Conservation (phyloP, 306 rosid species). For the Sophora flavescens region DNA sequence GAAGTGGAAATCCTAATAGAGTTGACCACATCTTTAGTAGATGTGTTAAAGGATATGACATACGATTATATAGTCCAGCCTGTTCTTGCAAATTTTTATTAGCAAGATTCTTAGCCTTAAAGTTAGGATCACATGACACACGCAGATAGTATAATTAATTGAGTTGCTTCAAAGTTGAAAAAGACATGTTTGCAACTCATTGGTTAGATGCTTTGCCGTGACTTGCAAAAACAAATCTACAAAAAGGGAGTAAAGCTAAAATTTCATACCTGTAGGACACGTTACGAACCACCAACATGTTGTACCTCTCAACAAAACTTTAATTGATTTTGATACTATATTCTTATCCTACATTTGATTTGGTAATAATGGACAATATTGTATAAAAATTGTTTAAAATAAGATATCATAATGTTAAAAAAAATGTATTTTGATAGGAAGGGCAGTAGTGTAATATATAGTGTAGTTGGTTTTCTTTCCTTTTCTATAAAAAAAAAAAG, state of each 20-base stretch:
- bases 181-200: conserved; percentile 37
- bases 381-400: no score
- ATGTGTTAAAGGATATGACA: no score
- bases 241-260: background rate
- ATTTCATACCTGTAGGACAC: background rate
- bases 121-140: conserved; percentile 11
- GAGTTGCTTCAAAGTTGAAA: conserved; percentile 47
- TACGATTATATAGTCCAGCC: background rate
- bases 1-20: no score
- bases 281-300: conserved; percentile 24
- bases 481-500: no score
- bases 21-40: conserved; percentile 10
- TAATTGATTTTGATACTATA: conserved; percentile 4
- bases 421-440: no score
- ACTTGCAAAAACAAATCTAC: conserved; percentile 7
- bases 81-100: background rate
- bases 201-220: conserved; percentile 41
- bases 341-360: background rate
- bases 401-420: no score
- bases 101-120: conserved; percentile 36
- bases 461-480: no score
- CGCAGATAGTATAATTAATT: background rate
- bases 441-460: no score
- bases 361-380: no score
- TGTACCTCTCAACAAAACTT: background rate